Evolutionary conservation across 305 asterid genomes (phyloP).

Genomic region (Caryopteris hybrid): DNA sequence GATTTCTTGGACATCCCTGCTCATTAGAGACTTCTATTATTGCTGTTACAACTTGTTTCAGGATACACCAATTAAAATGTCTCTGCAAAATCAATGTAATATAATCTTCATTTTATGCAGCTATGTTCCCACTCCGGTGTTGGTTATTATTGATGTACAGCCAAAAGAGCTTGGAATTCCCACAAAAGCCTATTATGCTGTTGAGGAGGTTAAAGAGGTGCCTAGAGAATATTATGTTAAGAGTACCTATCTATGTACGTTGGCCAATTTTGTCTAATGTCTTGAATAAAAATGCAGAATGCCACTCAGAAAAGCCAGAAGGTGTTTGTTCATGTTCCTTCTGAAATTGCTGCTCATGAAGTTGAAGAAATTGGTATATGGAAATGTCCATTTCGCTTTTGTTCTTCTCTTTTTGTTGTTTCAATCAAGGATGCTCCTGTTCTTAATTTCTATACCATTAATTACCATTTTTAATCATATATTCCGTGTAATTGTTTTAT

Average conservation of each 20-base stretch:
- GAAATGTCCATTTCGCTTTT: background rate
- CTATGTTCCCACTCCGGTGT: slow-evolving; percentile 84
- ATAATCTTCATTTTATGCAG: slow-evolving; percentile 36
- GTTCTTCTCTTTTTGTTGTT: background rate
- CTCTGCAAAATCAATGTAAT: background rate
- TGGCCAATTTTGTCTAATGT: background rate
- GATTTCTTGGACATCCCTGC: background rate
- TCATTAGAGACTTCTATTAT: background rate
- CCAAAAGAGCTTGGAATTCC: slow-evolving; percentile 90
- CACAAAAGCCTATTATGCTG: slow-evolving; percentile 88
- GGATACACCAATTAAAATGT: background rate
- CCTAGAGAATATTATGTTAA: background rate
- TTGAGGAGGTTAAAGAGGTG: slow-evolving; percentile 97
- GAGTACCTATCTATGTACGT: background rate
- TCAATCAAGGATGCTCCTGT: background rate
- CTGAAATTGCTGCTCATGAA: slow-evolving; percentile 97
- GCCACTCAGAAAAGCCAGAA: slow-evolving; percentile 98
- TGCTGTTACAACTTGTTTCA: background rate
- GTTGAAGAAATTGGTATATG: slow-evolving; percentile 90
- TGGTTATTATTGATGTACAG: slow-evolving; percentile 88
- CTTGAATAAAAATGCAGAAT: slow-evolving; percentile 55
- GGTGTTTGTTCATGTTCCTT: slow-evolving; percentile 89
- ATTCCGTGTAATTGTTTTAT: background rate
- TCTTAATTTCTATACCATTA: background rate
- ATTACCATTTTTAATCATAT: background rate